A percentile compares a stretch with the other conserved stretches of the same genome.
Evolutionary conservation across 2,329 filamentous ascomycete genomes (phyloP).

Genomic region (Penicillium hordei): DNA sequence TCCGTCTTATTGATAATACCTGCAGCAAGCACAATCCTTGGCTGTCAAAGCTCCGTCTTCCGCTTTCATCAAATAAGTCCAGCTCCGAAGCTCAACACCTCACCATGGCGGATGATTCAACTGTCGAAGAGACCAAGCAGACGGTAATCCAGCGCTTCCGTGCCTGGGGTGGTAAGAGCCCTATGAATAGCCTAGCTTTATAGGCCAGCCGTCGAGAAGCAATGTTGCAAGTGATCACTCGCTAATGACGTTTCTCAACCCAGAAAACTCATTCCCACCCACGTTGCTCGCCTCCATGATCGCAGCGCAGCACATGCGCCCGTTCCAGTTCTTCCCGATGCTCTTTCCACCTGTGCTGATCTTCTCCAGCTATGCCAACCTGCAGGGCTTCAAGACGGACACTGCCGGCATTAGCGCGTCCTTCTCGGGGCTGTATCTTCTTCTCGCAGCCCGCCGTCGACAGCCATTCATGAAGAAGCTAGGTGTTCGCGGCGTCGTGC

Average conservation of each 20-base stretch:
- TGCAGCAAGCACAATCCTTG: not conserved
- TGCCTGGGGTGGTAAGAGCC: slow-evolving; percentile 46
- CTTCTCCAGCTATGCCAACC: slow-evolving; percentile 65
- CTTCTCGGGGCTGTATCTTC: slow-evolving; percentile 65
- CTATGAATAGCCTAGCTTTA: not conserved
- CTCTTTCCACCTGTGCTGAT: slow-evolving; percentile 65
- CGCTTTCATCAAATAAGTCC: not conserved
- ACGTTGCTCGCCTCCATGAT: slow-evolving; percentile 65
- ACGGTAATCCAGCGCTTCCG: slow-evolving; percentile 40
- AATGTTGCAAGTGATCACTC: not conserved
- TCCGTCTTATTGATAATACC: not conserved
- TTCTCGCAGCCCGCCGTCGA: slow-evolving; percentile 60
- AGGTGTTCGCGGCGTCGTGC: slow-evolving; percentile 45
- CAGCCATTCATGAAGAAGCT: slow-evolving; percentile 48
- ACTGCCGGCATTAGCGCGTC: slow-evolving; percentile 63
- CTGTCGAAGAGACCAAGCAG: slow-evolving; percentile 38
- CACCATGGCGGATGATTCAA: slow-evolving; percentile 32
- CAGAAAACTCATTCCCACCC: slow-evolving; percentile 65
- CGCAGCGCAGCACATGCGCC: slow-evolving; percentile 65
- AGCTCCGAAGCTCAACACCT: not conserved
- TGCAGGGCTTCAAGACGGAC: slow-evolving; percentile 63
- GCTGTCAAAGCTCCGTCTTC: not conserved
- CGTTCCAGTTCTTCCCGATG: slow-evolving; percentile 65
- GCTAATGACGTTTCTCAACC: slow-evolving; percentile 11
- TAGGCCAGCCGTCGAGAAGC: not conserved